A percentile compares a stretch with the other conserved stretches of the same genome.
phyloP scores from a whole-genome alignment of 2,329 filamentous ascomycete genomes.

The Xylariaceae sp. region DNA sequence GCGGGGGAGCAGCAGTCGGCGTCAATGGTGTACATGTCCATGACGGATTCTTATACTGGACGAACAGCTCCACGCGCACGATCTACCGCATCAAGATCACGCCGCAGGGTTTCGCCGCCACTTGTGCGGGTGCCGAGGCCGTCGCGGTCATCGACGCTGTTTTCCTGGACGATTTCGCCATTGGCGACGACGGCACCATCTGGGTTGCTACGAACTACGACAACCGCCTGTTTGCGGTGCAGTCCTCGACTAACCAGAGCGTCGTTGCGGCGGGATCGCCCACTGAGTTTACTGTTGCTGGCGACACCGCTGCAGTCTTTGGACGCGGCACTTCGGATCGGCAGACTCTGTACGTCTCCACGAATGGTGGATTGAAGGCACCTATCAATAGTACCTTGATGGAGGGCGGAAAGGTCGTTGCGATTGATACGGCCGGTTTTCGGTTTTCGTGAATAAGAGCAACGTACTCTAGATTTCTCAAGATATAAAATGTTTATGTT shows the following conservation, averaged over 20 bases:
- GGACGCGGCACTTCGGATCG: slow-evolving; percentile 28
- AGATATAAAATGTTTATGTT: too few relatives aligned
- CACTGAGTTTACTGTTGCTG: slow-evolving; percentile 27
- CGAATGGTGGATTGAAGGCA: slow-evolving; percentile 27
- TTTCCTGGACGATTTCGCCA: slow-evolving; percentile 37
- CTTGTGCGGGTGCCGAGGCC: slow-evolving; percentile 23
- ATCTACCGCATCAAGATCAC: slow-evolving; percentile 30
- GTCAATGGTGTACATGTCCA: slow-evolving; percentile 39
- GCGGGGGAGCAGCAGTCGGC: slow-evolving; percentile 33
- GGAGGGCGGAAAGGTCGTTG: slow-evolving; percentile 38
- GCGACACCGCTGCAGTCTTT: slow-evolving; percentile 31
- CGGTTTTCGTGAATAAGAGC: too few relatives aligned
- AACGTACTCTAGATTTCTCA: too few relatives aligned
- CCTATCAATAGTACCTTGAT: slow-evolving; percentile 31
- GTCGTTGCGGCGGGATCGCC: slow-evolving; percentile 26
- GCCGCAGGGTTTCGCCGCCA: slow-evolving; percentile 19
- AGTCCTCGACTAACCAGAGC: slow-evolving; percentile 10
- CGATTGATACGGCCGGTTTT: slow-evolving; percentile 32
- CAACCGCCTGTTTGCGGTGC: slow-evolving; percentile 29
- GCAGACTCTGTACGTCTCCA: slow-evolving; percentile 34
- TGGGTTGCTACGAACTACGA: slow-evolving; percentile 31
- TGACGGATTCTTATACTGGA: slow-evolving; percentile 37
- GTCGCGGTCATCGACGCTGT: slow-evolving; percentile 25
- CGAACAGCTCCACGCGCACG: slow-evolving; percentile 29
- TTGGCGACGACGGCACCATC: slow-evolving; percentile 27